Conservation (phyloP, 2,329 filamentous ascomycete genomes). For the Ophiostoma australiae region DNA sequence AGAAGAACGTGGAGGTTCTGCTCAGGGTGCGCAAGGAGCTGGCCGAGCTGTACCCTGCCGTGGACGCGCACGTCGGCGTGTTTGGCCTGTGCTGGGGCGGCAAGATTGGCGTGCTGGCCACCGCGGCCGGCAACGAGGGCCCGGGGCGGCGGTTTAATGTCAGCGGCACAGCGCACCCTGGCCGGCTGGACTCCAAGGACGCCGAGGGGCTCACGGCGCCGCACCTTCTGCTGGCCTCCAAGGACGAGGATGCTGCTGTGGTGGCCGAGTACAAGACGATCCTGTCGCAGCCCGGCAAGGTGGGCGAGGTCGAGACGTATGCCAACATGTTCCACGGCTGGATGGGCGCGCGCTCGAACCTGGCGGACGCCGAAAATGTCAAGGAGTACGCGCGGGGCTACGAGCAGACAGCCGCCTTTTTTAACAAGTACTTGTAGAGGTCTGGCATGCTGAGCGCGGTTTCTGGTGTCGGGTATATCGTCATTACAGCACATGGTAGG, state of each 20-base stretch:
- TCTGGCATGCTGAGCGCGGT: neutral
- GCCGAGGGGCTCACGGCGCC: conserved; percentile 43
- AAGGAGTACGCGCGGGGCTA: conserved; percentile 49
- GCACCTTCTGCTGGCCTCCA: conserved; percentile 47
- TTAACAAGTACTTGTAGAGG: conserved; percentile 38
- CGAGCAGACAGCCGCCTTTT: conserved; percentile 41
- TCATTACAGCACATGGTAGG: no score
- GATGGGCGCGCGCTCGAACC: conserved; percentile 51
- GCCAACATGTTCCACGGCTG: conserved; percentile 52
- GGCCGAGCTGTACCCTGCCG: conserved; percentile 34
- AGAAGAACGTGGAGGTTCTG: conserved; percentile 33
- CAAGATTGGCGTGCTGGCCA: conserved; percentile 40
- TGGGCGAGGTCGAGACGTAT: conserved; percentile 46
- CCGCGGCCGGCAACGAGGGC: conserved; percentile 36
- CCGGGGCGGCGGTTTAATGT: conserved; percentile 36
- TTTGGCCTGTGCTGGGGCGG: conserved; percentile 51
- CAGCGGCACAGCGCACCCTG: conserved; percentile 35
- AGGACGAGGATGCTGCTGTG: conserved; percentile 43
- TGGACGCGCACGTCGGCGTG: conserved; percentile 40
- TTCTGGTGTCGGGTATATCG: neutral
- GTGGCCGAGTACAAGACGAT: conserved; percentile 43
- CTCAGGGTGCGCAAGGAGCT: conserved; percentile 34
- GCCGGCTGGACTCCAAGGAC: conserved; percentile 38
- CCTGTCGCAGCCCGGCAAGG: conserved; percentile 39
- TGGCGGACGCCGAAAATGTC: conserved; percentile 42